Evolutionary conservation across 164 flowering plant species (phyloP), one percentile per base, ranked within the genome.

Genomic region (Umbellularia californica): DNA sequence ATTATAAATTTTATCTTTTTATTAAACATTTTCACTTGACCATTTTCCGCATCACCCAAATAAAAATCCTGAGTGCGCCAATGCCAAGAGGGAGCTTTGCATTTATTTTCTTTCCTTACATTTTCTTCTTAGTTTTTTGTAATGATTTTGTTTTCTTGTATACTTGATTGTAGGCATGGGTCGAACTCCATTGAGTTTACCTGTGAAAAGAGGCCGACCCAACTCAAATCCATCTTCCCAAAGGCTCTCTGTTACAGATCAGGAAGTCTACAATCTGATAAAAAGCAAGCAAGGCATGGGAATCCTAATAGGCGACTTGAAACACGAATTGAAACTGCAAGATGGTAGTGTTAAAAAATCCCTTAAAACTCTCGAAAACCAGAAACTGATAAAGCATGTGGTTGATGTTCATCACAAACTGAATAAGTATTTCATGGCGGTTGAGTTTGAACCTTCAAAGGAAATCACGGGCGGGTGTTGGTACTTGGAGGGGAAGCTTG

Each of bases 381-480:
- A 82, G 78, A 72, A 66, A 1, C 70, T 83, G 79, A 88, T 95
- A 58, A 95, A 94, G 78, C 84, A 84, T 72, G 91, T 95, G 1
- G 72, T 68, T 3, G 85, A 86, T 74, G 71, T 88, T 47, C 81
- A 86, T 58, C 81, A 76, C 81, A 90, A 85, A 70, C 83, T 83
- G 11, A 84, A 63, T 47, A 90, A 89, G 35, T 80, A 76, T 67
- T 88, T 74, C 74, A 85, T 96, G 86, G 92, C 89, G 2, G 75
- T 75, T 2, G 97, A 96, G 58, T 90, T 88, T 64, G 86, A 89
- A 66, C 97, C 99, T 2, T 85, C 97, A 0, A 77, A 78, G 72
- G 97, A 89, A 60, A 65, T 90, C n/a, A 86, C 88, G 2, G 99
- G 99, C 3, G 99, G 99, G 25, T 82, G 72, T 2, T 91, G 95